Conservation (phyloP, 2,329 filamentous ascomycete species). For the Zalaria sp. region DNA sequence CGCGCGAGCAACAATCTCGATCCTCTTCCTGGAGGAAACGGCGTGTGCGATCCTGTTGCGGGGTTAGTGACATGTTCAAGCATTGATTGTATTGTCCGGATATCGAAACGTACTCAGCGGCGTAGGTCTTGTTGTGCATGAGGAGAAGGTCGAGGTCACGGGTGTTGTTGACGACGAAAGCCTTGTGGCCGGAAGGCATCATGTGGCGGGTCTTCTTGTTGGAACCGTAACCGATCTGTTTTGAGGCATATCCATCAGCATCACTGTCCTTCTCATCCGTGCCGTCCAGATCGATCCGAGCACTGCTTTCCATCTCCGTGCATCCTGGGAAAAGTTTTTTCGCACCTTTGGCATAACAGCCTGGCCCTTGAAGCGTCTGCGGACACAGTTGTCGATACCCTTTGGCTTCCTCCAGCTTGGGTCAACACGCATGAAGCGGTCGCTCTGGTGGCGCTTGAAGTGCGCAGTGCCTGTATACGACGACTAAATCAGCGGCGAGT, state of each 20-base stretch:
- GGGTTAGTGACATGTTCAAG: constrained; percentile 25
- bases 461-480: constrained; percentile 62
- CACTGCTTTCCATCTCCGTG: not conserved
- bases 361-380: constrained; percentile 92
- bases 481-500: constrained; percentile 15
- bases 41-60: constrained; percentile 76
- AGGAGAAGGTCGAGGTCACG: constrained; percentile 93
- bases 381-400: constrained; percentile 98
- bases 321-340: constrained; percentile 6
- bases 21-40: constrained; percentile 96
- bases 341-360: constrained; percentile 96
- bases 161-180: constrained; percentile 96
- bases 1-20: constrained; percentile 92
- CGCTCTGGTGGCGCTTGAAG: constrained; percentile 96
- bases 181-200: constrained; percentile 99
- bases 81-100: not conserved
- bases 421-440: constrained; percentile 87
- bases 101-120: constrained; percentile 69
- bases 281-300: not conserved
- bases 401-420: constrained; percentile 97
- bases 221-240: constrained; percentile 91
- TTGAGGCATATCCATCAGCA: not conserved
- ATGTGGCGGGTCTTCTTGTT: constrained; percentile 99
- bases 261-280: not conserved
- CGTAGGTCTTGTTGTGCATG: constrained; percentile 99